Base-by-base conservation (phyloP, 139 green algal species). In the Chlorokybus atmophyticus region DNA sequence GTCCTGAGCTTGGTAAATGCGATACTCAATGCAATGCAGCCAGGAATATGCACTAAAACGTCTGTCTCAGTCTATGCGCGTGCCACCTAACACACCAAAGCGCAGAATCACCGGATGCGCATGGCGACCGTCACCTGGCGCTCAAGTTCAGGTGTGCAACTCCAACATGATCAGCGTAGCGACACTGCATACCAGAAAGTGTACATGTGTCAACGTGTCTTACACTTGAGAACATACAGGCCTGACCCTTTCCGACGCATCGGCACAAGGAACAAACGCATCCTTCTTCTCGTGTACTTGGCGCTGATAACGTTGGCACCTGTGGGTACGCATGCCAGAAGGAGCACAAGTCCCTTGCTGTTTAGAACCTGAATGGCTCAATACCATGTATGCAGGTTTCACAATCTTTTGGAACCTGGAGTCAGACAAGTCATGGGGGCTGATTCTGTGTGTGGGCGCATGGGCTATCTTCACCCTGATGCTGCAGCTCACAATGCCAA, bases 331-430 rank as follows among this genome's bases (percentile, higher is more conserved):
- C n/a, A n/a, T n/a, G n/a, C n/a, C n/a, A n/a, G n/a, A n/a, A n/a
- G n/a, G n/a, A n/a, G n/a, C n/a, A n/a, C n/a, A n/a, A n/a, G n/a
- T n/a, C n/a, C n/a, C n/a, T n/a, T n/a, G n/a, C n/a, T n/a, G n/a
- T n/a, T n/a, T n/a, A n/a, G n/a, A n/a, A n/a, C n/a, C n/a, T n/a
- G n/a, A n/a, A n/a, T n/a, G n/a, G n/a, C n/a, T n/a, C n/a, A n/a
- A n/a, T n/a, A n/a, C n/a, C n/a, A n/a, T n/a, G n/a, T n/a, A n/a
- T 14, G 30, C 32, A 56, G 54, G 54, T 14, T 61, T 51, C 54
- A 52, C 54, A 19, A 52, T 61, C 23, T 61, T 56, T 32, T 61
- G 54, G 54, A 61, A 61, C 32, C 4, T 51, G 54, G n/a, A n/a
- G n/a, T 30, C 21, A 7, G 30, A n/a, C 3, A 32, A 32, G 3